Conservation (phyloP, 768 basidiomycete species). For the Boletus rubropictus region DNA sequence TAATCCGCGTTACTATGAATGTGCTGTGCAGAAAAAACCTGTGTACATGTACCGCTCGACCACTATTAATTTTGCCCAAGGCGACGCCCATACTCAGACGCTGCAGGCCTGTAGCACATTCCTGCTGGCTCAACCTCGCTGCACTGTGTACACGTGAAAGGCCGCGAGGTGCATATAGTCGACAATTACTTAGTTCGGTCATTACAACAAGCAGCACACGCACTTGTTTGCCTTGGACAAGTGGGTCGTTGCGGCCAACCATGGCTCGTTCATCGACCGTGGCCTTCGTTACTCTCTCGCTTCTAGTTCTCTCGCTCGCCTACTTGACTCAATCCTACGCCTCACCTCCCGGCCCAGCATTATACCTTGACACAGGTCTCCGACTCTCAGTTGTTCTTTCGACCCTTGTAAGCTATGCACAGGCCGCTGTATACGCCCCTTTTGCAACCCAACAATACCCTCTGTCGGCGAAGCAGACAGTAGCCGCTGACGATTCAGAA, state of each 20-base stretch:
- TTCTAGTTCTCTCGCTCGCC: constrained; percentile 28
- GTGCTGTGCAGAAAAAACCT: not conserved
- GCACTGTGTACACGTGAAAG: constrained; percentile 21
- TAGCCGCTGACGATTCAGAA: constrained; percentile 8
- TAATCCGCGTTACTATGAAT: no score
- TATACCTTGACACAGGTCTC: constrained; percentile 26
- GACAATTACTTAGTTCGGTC: constrained; percentile 12
- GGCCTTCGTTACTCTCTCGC: constrained; percentile 18
- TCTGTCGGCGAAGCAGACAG: constrained; percentile 2
- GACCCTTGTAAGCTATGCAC: constrained; percentile 22
- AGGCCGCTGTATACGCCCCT: constrained; percentile 18
- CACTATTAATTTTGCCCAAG: no score
- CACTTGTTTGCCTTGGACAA: constrained; percentile 6
- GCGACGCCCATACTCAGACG: no score
- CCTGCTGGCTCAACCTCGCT: constrained; percentile 9
- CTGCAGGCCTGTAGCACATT: constrained; percentile 9
- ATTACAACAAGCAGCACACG: not conserved
- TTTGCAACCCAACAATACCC: constrained; percentile 17
- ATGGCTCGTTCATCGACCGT: constrained; percentile 25
- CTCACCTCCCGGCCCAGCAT: constrained; percentile 29
- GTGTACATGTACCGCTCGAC: not conserved
- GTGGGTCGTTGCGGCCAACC: not conserved
- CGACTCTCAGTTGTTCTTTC: constrained; percentile 21
- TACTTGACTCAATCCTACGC: constrained; percentile 28
- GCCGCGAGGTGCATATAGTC: constrained; percentile 24